A percentile compares a stretch with the other conserved stretches of the same genome.
Evolutionary conservation across 2,329 filamentous ascomycete genomes (phyloP).

Genomic region (Pyricularia sp.): DNA sequence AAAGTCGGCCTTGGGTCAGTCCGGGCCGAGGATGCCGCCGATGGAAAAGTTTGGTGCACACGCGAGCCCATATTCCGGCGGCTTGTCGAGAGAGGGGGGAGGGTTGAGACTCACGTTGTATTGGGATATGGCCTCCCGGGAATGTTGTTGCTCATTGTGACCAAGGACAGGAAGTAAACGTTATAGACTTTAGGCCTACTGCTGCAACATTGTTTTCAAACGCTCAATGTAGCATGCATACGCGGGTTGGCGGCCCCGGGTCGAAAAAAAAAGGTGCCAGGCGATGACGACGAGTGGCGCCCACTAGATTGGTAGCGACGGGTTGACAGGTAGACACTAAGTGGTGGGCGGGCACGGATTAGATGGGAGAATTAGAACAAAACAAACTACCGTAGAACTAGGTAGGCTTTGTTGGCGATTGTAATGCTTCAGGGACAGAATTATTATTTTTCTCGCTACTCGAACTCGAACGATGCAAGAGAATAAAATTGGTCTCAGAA

Average conservation of each 20-base stretch:
- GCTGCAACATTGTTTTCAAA: background rate
- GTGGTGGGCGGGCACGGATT: background rate
- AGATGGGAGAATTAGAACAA: background rate
- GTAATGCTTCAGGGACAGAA: background rate
- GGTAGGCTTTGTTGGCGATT: background rate
- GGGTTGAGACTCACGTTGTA: background rate
- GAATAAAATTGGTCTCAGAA: background rate
- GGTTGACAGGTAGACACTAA: background rate
- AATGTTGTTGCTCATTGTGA: background rate
- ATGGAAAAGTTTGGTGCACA: background rate
- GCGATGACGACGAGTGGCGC: background rate
- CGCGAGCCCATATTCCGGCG: background rate
- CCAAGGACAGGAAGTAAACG: background rate
- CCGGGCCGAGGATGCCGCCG: background rate
- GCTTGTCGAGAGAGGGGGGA: background rate
- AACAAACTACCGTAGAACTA: background rate
- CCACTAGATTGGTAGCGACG: background rate
- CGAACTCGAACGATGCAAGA: background rate
- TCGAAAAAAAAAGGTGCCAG: background rate
- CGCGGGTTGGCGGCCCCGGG: background rate
- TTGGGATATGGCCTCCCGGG: background rate
- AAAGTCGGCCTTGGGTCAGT: background rate
- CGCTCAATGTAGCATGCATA: background rate
- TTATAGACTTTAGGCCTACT: background rate
- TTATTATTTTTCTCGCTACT: background rate